These are phyloP conservation scores for Strobilomyces dryophilus DNA, from an alignment of 768 basidiomycete genomes.

Conservation along the genomic window DNA sequence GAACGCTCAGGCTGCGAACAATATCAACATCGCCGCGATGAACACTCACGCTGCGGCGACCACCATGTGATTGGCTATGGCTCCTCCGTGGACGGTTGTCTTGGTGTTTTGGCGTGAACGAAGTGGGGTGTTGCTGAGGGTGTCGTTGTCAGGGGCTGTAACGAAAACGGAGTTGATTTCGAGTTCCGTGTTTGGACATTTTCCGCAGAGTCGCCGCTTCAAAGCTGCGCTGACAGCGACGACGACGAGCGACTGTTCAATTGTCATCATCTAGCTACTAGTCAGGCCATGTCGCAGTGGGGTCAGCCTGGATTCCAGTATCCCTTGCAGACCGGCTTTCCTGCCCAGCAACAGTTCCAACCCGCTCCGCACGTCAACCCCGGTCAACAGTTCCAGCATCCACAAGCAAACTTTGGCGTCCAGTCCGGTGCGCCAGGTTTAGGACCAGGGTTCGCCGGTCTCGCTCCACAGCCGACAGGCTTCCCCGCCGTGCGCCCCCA, in stretches of 20 bases:
- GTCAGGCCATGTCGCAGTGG: slow-evolving; percentile 83
- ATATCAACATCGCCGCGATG: too few species aligned
- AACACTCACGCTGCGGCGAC: too few species aligned
- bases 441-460: slow-evolving; percentile 33
- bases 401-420: slow-evolving; percentile 32
- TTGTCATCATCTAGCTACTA: too few species aligned
- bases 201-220: slow-evolving; percentile 11
- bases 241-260: neutral
- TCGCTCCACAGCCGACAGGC: slow-evolving; percentile 63
- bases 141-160: too few species aligned
- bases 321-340: slow-evolving; percentile 70
- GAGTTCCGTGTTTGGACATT: slow-evolving; percentile 2
- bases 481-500: slow-evolving; percentile 35
- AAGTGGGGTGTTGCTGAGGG: neutral
- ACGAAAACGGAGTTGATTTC: too few species aligned
- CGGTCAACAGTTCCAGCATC: slow-evolving; percentile 38
- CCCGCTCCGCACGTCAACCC: slow-evolving; percentile 31
- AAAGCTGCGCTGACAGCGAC: slow-evolving; percentile 10
- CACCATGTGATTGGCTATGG: neutral
- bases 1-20: neutral
- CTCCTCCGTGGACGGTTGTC: neutral
- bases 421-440: slow-evolving; percentile 25
- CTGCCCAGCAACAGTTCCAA: slow-evolving; percentile 38
- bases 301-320: slow-evolving; percentile 67
- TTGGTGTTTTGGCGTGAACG: neutral